phyloP scores from a whole-genome alignment of 768 basidiomycete species.

The Rhizopogon rudus region DNA sequence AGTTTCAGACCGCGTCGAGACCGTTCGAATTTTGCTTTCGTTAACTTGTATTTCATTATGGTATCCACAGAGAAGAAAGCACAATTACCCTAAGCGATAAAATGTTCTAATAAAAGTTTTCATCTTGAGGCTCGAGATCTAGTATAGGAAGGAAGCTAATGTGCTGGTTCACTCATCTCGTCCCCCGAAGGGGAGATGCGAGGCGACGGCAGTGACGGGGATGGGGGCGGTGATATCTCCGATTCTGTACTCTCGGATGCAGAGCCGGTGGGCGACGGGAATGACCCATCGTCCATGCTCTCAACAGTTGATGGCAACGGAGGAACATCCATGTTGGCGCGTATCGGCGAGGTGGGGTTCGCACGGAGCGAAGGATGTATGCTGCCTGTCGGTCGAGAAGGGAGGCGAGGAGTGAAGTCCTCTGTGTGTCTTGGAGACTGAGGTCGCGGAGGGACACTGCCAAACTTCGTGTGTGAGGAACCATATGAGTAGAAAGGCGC shows the following conservation, averaged over 20 bases:
- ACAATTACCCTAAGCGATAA: neutral
- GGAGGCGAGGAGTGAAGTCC: slow-evolving; percentile 72
- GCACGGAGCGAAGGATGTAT: slow-evolving; percentile 74
- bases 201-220: slow-evolving; percentile 13
- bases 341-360: slow-evolving; percentile 44
- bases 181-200: neutral
- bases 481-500: slow-evolving; percentile 57
- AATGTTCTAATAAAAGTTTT: neutral
- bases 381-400: slow-evolving; percentile 62
- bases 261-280: slow-evolving; percentile 1
- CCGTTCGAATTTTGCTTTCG: too few species aligned
- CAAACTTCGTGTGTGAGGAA: slow-evolving; percentile 63
- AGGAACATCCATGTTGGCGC: slow-evolving; percentile 31
- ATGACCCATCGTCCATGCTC: slow-evolving; percentile 21
- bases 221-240: slow-evolving; percentile 13
- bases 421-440: slow-evolving; percentile 32
- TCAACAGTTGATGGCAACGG: slow-evolving; percentile 18
- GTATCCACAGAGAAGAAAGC: neutral
- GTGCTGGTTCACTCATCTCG: neutral
- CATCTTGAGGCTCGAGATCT: neutral
- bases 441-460: slow-evolving; percentile 35
- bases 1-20: too few species aligned
- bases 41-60: too few species aligned
- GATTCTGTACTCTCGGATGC: slow-evolving; percentile 3
- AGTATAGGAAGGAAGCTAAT: neutral